Percentiles rank a stretch among this genome's conserved stretches.
phyloP scores from a whole-genome alignment of 257 asterid species.

The Nicotiana paniculata region DNA sequence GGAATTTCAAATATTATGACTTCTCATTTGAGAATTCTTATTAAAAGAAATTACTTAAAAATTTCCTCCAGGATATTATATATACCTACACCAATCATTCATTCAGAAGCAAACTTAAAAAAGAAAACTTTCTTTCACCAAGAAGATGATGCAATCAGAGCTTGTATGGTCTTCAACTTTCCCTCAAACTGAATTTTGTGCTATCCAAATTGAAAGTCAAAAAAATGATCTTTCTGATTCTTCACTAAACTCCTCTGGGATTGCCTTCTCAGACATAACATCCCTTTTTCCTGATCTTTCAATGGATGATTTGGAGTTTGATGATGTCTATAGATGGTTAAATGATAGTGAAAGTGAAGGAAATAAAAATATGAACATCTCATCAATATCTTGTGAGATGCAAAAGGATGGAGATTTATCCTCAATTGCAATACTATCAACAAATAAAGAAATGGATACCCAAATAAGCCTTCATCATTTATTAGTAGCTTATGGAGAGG shows the following conservation, averaged over 20 bases:
- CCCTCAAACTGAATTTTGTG: slow-evolving; percentile 17
- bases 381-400: slow-evolving; percentile 19
- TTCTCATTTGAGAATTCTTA: background rate
- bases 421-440: slow-evolving; percentile 8
- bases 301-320: slow-evolving; percentile 16
- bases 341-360: slow-evolving; percentile 26
- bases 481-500: slow-evolving; percentile 54
- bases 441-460: slow-evolving; percentile 24
- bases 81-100: background rate
- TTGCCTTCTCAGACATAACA: slow-evolving; percentile 37
- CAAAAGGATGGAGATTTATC: slow-evolving; percentile 20
- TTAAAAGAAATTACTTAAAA: background rate
- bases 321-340: slow-evolving; percentile 33
- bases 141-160: slow-evolving; percentile 43
- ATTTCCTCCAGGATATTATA: background rate
- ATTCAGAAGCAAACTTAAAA: background rate
- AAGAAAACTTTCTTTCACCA: background rate
- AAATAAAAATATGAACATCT: slow-evolving; percentile 18
- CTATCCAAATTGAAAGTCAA: slow-evolving; percentile 20
- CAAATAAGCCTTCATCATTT: slow-evolving; percentile 41
- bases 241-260: slow-evolving; percentile 31
- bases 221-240: slow-evolving; percentile 21
- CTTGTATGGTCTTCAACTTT: slow-evolving; percentile 30
- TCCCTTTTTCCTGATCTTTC: slow-evolving; percentile 27
- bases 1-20: background rate